Conservation (phyloP, 2,329 filamentous ascomycete species). For the Colletotrichum chrysophilum region DNA sequence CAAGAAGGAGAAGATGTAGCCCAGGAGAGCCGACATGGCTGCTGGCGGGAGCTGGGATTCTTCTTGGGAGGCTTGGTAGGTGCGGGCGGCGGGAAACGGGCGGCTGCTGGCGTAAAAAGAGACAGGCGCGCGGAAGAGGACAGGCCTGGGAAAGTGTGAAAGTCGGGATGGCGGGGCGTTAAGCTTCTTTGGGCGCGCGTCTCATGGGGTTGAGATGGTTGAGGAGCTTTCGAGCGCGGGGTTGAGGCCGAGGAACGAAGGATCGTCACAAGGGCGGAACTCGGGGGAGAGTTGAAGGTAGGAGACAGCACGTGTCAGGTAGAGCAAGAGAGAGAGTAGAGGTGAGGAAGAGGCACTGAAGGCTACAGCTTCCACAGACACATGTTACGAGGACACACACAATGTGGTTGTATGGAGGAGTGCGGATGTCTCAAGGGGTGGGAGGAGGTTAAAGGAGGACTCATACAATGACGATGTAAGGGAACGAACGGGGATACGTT, state of each 20-base stretch:
- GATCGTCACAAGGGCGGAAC: constrained; percentile 18
- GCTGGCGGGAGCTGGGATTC: background rate
- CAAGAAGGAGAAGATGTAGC: constrained; percentile 51
- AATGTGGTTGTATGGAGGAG: background rate
- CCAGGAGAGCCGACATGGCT: constrained; percentile 41
- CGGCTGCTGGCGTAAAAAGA: constrained; percentile 5
- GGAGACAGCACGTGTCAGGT: background rate
- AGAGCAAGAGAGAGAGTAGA: background rate
- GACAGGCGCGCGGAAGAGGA: constrained; percentile 12
- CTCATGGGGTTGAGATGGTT: constrained; percentile 4
- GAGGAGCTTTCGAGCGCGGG: constrained; percentile 16
- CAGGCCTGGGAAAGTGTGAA: background rate
- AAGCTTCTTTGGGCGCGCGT: constrained; percentile 15
- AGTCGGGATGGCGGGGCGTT: constrained; percentile 13
- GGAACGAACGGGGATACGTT: background rate
- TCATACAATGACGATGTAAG: constrained; percentile 19
- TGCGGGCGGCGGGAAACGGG: background rate
- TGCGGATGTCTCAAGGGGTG: constrained; percentile 12
- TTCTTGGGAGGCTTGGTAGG: background rate
- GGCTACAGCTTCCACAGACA: constrained; percentile 11
- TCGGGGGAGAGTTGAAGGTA: background rate
- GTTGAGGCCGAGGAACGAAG: background rate
- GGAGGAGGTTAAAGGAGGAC: background rate
- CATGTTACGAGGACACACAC: constrained; percentile 13
- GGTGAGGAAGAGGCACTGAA: background rate